Evolutionary conservation across 1,139 yeast genomes (phyloP).

Genomic region (Sugiyamaella paludigena): DNA sequence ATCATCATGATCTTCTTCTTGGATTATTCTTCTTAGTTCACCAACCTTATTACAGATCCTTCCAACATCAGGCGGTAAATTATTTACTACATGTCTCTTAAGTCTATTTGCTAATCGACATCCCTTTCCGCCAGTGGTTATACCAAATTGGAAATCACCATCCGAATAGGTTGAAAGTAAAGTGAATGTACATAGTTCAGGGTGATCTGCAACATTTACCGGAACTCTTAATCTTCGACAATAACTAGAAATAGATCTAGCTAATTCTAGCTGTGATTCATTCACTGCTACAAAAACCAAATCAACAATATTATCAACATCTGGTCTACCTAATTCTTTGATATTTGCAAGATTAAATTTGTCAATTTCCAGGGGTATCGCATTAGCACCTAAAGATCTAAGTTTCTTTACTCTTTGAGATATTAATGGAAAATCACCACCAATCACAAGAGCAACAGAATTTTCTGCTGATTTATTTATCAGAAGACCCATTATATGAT

Average conservation of each 20-base stretch:
- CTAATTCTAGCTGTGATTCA: conserved; percentile 31
- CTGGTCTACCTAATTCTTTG: conserved; percentile 56
- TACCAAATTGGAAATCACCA: conserved; percentile 78
- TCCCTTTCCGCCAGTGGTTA: conserved; percentile 87
- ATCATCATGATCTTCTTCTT: conserved; percentile 47
- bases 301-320: conserved; percentile 66
- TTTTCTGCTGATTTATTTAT: conserved; percentile 51
- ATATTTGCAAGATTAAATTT: conserved; percentile 1
- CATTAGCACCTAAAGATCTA: conserved; percentile 55
- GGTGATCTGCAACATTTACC: conserved; percentile 71
- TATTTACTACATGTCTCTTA: conserved; percentile 62
- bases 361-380: conserved; percentile 45
- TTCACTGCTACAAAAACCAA: conserved; percentile 64
- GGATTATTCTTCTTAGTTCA: conserved; percentile 54
- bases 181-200: conserved; percentile 72
- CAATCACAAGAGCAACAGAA: conserved; percentile 63
- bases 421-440: conserved; percentile 57
- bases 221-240: conserved; percentile 73
- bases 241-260: conserved; percentile 44
- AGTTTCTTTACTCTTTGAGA: conserved; percentile 51
- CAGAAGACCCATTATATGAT: conserved; percentile 38
- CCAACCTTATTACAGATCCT: conserved; percentile 70
- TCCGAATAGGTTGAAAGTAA: conserved; percentile 66
- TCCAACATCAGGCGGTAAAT: conserved; percentile 69
- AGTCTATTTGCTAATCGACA: conserved; percentile 81